These are phyloP conservation scores for Blumeriella jaapii DNA, from an alignment of 2,329 filamentous ascomycete genomes.

Conservation along the genomic window DNA sequence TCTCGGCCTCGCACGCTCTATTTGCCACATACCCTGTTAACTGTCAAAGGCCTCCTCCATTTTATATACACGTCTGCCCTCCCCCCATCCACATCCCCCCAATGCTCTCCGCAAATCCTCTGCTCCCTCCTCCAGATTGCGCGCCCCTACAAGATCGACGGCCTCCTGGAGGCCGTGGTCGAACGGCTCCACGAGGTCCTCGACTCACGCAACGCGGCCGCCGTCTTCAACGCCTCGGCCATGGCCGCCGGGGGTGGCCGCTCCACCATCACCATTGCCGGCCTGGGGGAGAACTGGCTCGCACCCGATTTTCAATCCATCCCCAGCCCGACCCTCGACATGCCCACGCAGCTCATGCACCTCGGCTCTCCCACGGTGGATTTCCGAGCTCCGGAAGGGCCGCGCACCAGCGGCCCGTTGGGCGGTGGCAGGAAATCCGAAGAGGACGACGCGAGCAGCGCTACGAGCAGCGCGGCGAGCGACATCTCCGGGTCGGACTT, in stretches of 20 bases:
- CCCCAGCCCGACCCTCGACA: conserved; percentile 12
- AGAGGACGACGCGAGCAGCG: conserved; percentile 27
- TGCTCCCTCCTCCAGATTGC: conserved; percentile 92
- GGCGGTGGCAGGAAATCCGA: conserved; percentile 28
- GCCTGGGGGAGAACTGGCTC: conserved; percentile 38
- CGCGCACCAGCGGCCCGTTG: conserved; percentile 40
- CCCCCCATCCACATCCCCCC: conserved; percentile 59
- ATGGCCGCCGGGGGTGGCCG: conserved; percentile 94
- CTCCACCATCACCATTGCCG: conserved; percentile 49
- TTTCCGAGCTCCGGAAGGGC: conserved; percentile 22
- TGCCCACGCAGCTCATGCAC: conserved; percentile 10
- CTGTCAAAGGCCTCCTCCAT: conserved; percentile 79
- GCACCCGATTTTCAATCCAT: conserved; percentile 35
- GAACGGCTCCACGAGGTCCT: conserved; percentile 81
- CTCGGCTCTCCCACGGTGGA: conserved; percentile 15
- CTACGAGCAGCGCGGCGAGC: conserved; percentile 21
- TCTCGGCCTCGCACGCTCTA: conserved; percentile 78
- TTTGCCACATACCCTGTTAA: conserved; percentile 82
- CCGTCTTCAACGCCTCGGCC: conserved; percentile 94
- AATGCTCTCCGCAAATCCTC: conserved; percentile 89
- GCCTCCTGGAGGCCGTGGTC: conserved; percentile 82
- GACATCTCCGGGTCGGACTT: conserved; percentile 22
- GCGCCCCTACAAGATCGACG: conserved; percentile 85
- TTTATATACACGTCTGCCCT: conserved; percentile 90
- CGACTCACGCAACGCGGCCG: conserved; percentile 87